These are phyloP conservation scores for Phaseolus coccineus DNA, from an alignment of 331 rosid genomes.

Conservation along the genomic window DNA sequence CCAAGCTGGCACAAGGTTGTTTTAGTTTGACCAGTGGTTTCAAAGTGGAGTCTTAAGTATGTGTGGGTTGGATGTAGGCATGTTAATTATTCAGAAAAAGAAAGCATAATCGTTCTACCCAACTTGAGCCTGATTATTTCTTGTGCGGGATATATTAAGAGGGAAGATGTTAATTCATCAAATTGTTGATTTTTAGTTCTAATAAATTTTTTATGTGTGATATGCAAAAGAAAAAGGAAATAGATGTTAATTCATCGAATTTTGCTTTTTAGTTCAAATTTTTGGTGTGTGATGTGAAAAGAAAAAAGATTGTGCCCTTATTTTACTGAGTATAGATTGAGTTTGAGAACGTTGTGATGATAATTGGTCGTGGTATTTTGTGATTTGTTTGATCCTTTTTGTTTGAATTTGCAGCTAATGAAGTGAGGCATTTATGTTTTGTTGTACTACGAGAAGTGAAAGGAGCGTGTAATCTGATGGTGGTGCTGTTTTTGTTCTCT, in stretches of 20 bases:
- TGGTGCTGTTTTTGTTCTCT: not conserved
- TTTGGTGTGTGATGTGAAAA: not conserved
- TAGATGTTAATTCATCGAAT: not conserved
- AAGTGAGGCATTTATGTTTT: not conserved
- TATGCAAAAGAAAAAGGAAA: not conserved
- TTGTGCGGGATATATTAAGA: not conserved
- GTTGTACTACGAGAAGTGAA: slow-evolving; percentile 3
- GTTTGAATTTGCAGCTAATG: slow-evolving; percentile 19
- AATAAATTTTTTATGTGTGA: not conserved
- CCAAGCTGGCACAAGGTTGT: too few species aligned
- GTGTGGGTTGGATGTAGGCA: too few species aligned
- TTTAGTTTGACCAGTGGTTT: too few species aligned
- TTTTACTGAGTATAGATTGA: not conserved
- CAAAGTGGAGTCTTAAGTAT: too few species aligned
- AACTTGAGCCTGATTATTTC: not conserved
- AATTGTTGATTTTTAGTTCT: not conserved
- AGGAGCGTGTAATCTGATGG: slow-evolving; percentile 15
- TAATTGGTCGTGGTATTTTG: slow-evolving; percentile 1
- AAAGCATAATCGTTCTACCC: not conserved
- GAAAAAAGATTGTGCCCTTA: not conserved
- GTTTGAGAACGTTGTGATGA: not conserved
- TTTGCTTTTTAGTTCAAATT: not conserved
- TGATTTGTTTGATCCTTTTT: not conserved
- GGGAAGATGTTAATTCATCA: not conserved
- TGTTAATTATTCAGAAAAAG: not conserved